Evolutionary conservation across 805 yeast species (phyloP), one percentile per base, ranked within the genome.

Genomic region (Cyberlindnera xishuangbannaensis): DNA sequence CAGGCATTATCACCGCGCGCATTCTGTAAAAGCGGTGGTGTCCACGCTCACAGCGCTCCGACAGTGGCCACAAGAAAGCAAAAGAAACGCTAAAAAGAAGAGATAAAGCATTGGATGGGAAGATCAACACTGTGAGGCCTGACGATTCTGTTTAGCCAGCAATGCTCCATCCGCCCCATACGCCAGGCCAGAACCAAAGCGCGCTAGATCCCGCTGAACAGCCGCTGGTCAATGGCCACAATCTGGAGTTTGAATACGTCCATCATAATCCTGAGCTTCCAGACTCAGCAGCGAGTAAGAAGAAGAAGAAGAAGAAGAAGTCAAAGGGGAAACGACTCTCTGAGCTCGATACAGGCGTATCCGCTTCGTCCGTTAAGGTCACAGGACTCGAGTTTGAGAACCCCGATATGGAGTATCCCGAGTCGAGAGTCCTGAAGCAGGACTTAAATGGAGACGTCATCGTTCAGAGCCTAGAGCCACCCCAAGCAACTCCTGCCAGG

Each of bases 361-460:
- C n/a, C 31, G 14, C 31, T 6, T 29, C 34, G 7, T 4, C 27
- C 8, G 36, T 39, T 4, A 19, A 28, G 4, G 41, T 44, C 23
- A 45, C 43, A 15, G 47, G 41, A 2, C 26, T 46, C 19, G 51
- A 74, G 29, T 45, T 76, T 17, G 69, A 68, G 48, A 65, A 76
- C 45, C 74, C 78, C 11, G 64, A 68, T 25, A 68, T 71, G 22
- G 85, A 78, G 12, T 82, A 82, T 49, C 92, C 92, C 3, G 67
- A 72, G 11, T 78, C 87, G 7, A 57, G 92, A 36, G 76, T 82
- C 5, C 76, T 82, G 28, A 79, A 74, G 44, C 77, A 78, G 45
- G 82, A 73, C 4, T 70, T 78, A 4, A 80, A 83, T 52, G 94
- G 94, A 7, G 84, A 81, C 45, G 82, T 83, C 5, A 71, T 83